Evolutionary conservation across 2,329 filamentous ascomycete species (phyloP), one percentile per base, ranked within the genome.

Genomic region (Phialophora tarda): DNA sequence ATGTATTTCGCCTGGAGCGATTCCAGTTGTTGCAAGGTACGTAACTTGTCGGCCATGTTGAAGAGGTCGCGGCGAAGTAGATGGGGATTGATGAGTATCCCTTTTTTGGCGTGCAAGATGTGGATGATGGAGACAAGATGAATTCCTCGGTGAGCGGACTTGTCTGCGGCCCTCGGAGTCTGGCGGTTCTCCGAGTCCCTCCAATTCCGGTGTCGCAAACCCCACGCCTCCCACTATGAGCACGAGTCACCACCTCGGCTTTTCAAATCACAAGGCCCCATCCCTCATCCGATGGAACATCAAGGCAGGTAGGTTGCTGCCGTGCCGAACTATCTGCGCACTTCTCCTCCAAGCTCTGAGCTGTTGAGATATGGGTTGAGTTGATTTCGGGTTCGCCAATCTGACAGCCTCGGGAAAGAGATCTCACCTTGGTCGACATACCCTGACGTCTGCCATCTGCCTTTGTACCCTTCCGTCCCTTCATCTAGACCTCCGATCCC

Each of bases 11-110:
- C 90, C 81, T 99, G 95, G 21, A 98, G 91, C 71, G 93, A 90
- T 81, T 99, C 95, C 77, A 99, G 93, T 79, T 99, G 95, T 81
- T 99, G 95, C 74, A 97, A 92, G 10, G 92, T 95, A 77, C 95
- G 93, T 71, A 99, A 91, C 82, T 99, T 99, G 83, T 99, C 95
- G 80, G 95, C 95, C 95, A 82, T 82, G 72, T 41, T 64, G 28
- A 41, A 17, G 47, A n/a, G 26, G 38, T n/a, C 21, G 50, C 28
- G 44, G 23, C 30, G 23, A 54, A n/a, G 38, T 34, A 61, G 14
- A 26, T 12, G 47, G 17, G 24, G n/a, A 23, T 21, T n/a, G 32
- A 41, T 4, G 26, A 32, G 23, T 23, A 8, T 28, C 28, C 2
- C 2, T 44, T 17, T 58, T 24, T 58, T 24, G 21, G 53, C 3